Evolutionary conservation across 169 alveolate species (phyloP).

Genomic region (Sarcocystis neurona): DNA sequence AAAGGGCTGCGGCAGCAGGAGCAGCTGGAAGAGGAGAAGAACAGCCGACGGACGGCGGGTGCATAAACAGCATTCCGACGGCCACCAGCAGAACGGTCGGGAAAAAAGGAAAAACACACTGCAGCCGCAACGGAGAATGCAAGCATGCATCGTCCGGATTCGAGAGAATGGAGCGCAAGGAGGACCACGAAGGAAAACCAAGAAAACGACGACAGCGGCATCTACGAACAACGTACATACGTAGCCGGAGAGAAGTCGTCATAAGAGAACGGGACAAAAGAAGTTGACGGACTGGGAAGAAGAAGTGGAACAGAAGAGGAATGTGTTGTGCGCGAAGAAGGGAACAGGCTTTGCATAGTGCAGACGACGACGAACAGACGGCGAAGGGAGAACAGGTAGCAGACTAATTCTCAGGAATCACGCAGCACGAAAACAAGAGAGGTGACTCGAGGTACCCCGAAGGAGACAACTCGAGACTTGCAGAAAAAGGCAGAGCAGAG

Average conservation of each 20-base stretch:
- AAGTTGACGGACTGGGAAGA: neutral
- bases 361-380: neutral
- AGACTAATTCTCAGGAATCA: neutral
- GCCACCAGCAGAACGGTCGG: neutral
- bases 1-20: neutral
- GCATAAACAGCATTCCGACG: neutral
- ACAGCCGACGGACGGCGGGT: neutral
- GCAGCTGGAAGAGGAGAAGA: neutral
- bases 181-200: too few relatives aligned
- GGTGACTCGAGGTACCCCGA: too few relatives aligned
- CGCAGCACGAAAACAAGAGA: too few relatives aligned
- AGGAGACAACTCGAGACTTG: too few relatives aligned
- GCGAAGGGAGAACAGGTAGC: neutral
- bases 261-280: neutral
- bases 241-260: neutral
- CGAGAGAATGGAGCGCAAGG: too few relatives aligned
- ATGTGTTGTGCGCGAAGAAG: too few relatives aligned
- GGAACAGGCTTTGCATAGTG: too few relatives aligned
- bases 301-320: neutral
- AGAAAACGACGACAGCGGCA: too few relatives aligned
- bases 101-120: neutral
- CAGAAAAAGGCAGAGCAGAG: too few relatives aligned
- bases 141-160: too few relatives aligned
- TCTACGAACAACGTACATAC: too few relatives aligned
- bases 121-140: too few relatives aligned